These are phyloP conservation scores for Pseudogymnoascus destructans DNA, from an alignment of 2,329 filamentous ascomycete species.

Conservation along the genomic window DNA sequence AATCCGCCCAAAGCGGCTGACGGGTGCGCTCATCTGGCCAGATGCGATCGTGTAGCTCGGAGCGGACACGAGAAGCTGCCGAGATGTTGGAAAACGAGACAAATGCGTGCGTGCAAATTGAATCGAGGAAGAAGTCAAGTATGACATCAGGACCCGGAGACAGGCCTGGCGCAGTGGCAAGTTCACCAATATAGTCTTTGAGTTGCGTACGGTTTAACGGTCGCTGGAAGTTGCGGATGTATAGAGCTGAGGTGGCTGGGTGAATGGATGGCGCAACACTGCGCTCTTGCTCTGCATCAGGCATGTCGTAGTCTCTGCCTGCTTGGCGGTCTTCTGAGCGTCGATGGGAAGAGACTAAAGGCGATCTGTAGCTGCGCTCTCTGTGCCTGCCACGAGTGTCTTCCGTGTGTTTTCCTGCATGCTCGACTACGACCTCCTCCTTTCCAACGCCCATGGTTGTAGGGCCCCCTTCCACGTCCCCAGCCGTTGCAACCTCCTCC, in stretches of 20 bases:
- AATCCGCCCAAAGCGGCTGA: constrained; percentile 79
- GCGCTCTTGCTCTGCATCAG: constrained; percentile 20
- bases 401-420: background rate
- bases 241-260: constrained; percentile 62
- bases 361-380: background rate
- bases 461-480: constrained; percentile 10
- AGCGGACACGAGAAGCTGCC: constrained; percentile 64
- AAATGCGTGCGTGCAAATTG: constrained; percentile 79
- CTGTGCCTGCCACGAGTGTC: background rate
- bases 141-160: constrained; percentile 43
- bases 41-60: constrained; percentile 59
- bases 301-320: constrained; percentile 7
- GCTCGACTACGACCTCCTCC: constrained; percentile 14
- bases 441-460: constrained; percentile 15
- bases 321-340: constrained; percentile 12
- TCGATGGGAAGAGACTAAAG: background rate
- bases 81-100: constrained; percentile 55
- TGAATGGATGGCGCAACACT: constrained; percentile 47
- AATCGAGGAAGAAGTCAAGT: constrained; percentile 63
- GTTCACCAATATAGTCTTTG: constrained; percentile 51
- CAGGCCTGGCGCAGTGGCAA: constrained; percentile 48
- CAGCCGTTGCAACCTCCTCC: constrained; percentile 6
- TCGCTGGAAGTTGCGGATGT: constrained; percentile 83
- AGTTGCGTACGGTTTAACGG: constrained; percentile 60
- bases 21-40: constrained; percentile 83